Base-by-base conservation (phyloP, 2,329 filamentous ascomycete species). In the Alternaria infectoria region DNA sequence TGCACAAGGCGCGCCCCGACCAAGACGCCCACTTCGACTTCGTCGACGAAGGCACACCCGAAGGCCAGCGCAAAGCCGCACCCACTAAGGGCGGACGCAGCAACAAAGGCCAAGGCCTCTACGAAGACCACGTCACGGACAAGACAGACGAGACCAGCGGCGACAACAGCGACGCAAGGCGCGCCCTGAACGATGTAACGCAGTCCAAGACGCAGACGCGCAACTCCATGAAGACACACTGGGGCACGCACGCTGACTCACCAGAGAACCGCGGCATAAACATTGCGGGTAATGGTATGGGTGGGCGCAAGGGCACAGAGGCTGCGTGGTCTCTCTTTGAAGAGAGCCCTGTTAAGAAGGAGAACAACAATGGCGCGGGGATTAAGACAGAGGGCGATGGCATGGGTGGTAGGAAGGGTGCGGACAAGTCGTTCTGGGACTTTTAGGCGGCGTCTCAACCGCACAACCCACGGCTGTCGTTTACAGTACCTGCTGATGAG, bases 11-110 rank as follows among this genome's bases (percentile, higher is more conserved):
- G 40, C 92, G 95, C 63, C 92, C 89, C 45, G 92, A 96, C 72
- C 90, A 91, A 17, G 89, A 94, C 75, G 83, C 89, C 2, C 93
- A 98, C 80, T 97, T 97, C 75, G 89, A 96, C 65, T 87, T 97
- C 73, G 84, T 88, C 57, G 94, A 98, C 76, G 90, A 94, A 59
- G 89, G 88, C 52, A 86, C 86, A 32, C 87, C 87, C 54, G 81
- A 84, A 15, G 85, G 83, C 8, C 83, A 86, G 58, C 81, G 83
- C 46, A 72, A 73, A 56, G 73, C 72, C 6, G 56, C 64, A n/a
- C 56, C 79, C 23, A 74, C 77, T 40, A 83, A 83, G 68, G 81
- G 82, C 43, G 84, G 84, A 55, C 85, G 81, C 40, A 86, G 89
- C 61, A 93, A 93, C 79, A 88, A 88, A 60, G 90, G 90, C 7